Conservation (phyloP, 441 rosid genomes). For the Cnidoscolus chayamansa region DNA sequence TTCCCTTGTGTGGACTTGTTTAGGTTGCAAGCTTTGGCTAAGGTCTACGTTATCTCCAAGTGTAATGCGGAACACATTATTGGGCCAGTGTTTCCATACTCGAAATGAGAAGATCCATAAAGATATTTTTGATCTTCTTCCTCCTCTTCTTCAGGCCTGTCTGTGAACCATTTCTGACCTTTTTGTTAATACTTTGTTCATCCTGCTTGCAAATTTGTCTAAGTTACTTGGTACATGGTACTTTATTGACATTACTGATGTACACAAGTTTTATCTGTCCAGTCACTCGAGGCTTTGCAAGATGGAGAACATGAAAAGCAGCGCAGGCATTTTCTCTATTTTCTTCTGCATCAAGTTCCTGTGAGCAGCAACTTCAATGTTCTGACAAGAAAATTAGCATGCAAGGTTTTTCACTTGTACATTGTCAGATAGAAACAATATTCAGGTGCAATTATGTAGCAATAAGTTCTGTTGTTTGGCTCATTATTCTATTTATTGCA, state of each 20-base stretch:
- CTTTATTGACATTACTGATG: conserved; percentile 27
- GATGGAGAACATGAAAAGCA: conserved; percentile 98
- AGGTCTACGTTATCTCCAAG: conserved; percentile 95
- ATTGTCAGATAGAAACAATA: conserved; percentile 1
- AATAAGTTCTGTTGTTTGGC: conserved; percentile 25
- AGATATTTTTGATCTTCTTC: conserved; percentile 96
- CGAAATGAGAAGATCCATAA: conserved; percentile 90
- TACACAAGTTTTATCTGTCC: conserved; percentile 28
- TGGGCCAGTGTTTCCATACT: conserved; percentile 99
- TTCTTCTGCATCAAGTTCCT: conserved; percentile 98
- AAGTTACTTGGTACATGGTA: conserved; percentile 14
- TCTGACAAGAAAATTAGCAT: conserved; percentile 74
- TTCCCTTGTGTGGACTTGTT: conserved; percentile 24
- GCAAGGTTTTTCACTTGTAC: conserved; percentile 66
- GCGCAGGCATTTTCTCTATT: conserved; percentile 84
- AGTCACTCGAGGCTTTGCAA: conserved; percentile 99
- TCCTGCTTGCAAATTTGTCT: conserved; percentile 11
- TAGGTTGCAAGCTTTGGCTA: conserved; percentile 99
- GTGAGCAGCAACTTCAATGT: conserved; percentile 92
- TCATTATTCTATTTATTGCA: conserved; percentile 36
- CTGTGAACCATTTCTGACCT: conserved; percentile 18
- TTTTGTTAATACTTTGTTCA: conserved; percentile 15
- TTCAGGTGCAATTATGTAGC: conserved; percentile 8
- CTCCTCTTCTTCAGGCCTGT: conserved; percentile 90
- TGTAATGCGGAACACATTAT: conserved; percentile 92